Percentiles rank a stretch among this genome's conserved stretches.
Conservation (phyloP, 768 basidiomycete genomes). For the Lactifluus subvellereus region DNA sequence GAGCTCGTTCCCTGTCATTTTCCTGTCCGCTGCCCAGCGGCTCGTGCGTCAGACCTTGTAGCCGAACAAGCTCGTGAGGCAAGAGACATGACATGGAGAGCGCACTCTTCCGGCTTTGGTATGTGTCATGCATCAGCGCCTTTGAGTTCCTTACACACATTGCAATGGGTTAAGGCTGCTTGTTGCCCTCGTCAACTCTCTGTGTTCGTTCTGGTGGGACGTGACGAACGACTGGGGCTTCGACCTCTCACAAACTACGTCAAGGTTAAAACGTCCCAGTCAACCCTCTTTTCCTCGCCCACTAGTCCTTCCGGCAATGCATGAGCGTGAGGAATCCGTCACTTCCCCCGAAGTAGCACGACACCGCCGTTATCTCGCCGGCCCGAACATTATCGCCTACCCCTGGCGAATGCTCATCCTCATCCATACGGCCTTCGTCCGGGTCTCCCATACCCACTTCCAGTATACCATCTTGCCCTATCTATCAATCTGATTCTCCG, state of each 20-base stretch:
- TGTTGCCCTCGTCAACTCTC: constrained; percentile 78
- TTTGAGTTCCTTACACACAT: too few species aligned
- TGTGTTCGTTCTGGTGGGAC: constrained; percentile 99
- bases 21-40: constrained; percentile 86
- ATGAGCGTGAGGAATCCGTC: constrained; percentile 32
- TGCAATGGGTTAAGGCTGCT: constrained; percentile 53
- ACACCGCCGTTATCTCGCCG: neutral
- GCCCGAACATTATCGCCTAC: neutral
- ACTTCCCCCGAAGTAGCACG: constrained; percentile 18
- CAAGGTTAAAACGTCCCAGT: constrained; percentile 24
- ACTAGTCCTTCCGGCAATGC: constrained; percentile 43
- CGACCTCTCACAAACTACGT: constrained; percentile 48
- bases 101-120: constrained; percentile 83
- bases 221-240: constrained; percentile 98
- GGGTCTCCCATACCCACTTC: constrained; percentile 70
- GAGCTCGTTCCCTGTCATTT: constrained; percentile 93
- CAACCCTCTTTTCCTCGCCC: constrained; percentile 36
- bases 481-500: constrained; percentile 81
- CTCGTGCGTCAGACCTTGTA: constrained; percentile 55
- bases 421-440: constrained; percentile 65
- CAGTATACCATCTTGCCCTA: constrained; percentile 78
- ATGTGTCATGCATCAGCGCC: neutral
- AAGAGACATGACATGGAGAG: constrained; percentile 64
- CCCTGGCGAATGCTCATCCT: constrained; percentile 21
- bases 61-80: constrained; percentile 39